A percentile compares a stretch with the other conserved stretches of the same genome.
Conservation (phyloP, 2,329 filamentous ascomycete genomes). For the Arthrobotrys musiformis region DNA sequence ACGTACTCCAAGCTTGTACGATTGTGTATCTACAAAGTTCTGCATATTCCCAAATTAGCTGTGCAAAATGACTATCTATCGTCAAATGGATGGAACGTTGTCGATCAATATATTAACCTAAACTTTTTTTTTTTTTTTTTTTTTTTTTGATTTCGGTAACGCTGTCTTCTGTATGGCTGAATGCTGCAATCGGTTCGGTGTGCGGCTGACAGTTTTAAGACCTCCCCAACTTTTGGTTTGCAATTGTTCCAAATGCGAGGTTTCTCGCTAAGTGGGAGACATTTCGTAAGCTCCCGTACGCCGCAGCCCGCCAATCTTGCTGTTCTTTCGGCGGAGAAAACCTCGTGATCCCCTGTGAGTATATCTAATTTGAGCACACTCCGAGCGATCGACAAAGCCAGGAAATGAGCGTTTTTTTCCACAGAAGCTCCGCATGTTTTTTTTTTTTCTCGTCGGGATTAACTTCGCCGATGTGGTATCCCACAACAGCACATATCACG, state of each 20-base stretch:
- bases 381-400: conserved; percentile 54
- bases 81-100: conserved; percentile 50
- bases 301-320: conserved; percentile 37
- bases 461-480: conserved; percentile 25
- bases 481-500: conserved; percentile 15
- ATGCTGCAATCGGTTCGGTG: conserved; percentile 12
- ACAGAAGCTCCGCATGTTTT: conserved; percentile 7
- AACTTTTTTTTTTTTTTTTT: not conserved
- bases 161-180: conserved; percentile 46
- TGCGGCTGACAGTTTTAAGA: conserved; percentile 44
- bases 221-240: conserved; percentile 46
- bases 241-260: conserved; percentile 24
- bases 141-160: conserved; percentile 41
- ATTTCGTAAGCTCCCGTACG: conserved; percentile 43
- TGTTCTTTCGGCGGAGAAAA: conserved; percentile 39
- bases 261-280: conserved; percentile 7
- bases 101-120: conserved; percentile 48
- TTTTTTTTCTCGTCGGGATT: conserved; percentile 20
- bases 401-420: conserved; percentile 51
- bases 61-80: conserved; percentile 30
- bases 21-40: conserved; percentile 31
- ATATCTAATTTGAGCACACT: conserved; percentile 53
- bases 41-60: conserved; percentile 52
- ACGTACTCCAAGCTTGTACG: conserved; percentile 13
- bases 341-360: conserved; percentile 55